Evolutionary conservation across 2,329 filamentous ascomycete species (phyloP).

Genomic region (Fusarium tricinctum): DNA sequence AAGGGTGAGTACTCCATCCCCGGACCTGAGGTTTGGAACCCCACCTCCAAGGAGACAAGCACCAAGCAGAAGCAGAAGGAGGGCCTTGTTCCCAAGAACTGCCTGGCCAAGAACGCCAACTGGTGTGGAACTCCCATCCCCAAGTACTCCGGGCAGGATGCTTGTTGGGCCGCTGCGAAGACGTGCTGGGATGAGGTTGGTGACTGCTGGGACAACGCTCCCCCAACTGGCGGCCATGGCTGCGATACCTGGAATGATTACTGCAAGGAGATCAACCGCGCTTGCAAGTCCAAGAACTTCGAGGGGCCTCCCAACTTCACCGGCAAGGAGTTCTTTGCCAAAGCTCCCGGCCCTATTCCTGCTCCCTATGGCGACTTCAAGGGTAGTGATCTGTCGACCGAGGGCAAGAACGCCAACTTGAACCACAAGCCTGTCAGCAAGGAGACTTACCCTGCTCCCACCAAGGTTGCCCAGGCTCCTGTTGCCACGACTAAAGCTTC

Average conservation of each 20-base stretch:
- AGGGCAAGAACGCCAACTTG: constrained; percentile 27
- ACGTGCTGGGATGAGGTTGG: constrained; percentile 71
- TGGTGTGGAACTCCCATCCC: constrained; percentile 77
- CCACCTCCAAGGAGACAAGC: constrained; percentile 48
- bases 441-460: constrained; percentile 11
- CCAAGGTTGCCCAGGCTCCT: constrained; percentile 20
- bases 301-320: constrained; percentile 63
- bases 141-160: constrained; percentile 65
- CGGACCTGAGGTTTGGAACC: constrained; percentile 66
- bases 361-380: constrained; percentile 49
- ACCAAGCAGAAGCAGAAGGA: constrained; percentile 51
- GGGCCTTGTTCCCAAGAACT: constrained; percentile 68
- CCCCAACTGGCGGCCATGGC: constrained; percentile 70
- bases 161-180: constrained; percentile 71
- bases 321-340: constrained; percentile 53
- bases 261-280: constrained; percentile 65
- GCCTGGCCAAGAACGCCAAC: constrained; percentile 76
- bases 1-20: constrained; percentile 67
- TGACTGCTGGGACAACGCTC: constrained; percentile 70
- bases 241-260: constrained; percentile 75
- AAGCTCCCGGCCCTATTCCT: constrained; percentile 54
- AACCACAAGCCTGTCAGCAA: constrained; percentile 21
- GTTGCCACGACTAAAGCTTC: constrained; percentile 19
- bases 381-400: constrained; percentile 31
- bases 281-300: constrained; percentile 60